These are phyloP conservation scores for Calonectria fujianensis DNA, from an alignment of 2,329 filamentous ascomycete species.

Conservation along the genomic window DNA sequence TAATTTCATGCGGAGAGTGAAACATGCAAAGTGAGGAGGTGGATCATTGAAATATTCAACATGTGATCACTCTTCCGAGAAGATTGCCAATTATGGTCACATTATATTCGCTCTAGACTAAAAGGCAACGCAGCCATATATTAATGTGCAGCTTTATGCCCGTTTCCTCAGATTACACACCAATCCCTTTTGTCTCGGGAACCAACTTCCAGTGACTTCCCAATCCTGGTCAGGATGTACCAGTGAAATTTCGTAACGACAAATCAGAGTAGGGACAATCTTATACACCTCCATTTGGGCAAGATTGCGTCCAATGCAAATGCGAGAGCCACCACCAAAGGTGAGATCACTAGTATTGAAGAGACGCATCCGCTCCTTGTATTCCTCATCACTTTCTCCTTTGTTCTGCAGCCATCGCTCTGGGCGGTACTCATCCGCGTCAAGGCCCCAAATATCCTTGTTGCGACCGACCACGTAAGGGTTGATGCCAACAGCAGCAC, in stretches of 20 bases:
- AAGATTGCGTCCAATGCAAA: conserved; percentile 60
- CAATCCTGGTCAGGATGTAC: conserved; percentile 48
- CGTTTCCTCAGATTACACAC: conserved; percentile 36
- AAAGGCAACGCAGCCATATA: background rate
- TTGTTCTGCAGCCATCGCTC: conserved; percentile 67
- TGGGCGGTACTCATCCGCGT: conserved; percentile 66
- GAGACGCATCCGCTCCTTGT: conserved; percentile 56
- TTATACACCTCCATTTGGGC: conserved; percentile 60
- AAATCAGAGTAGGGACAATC: conserved; percentile 66
- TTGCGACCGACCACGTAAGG: conserved; percentile 64
- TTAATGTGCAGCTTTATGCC: background rate
- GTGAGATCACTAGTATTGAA: conserved; percentile 61
- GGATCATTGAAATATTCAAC: too few species aligned
- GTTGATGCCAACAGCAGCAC: conserved; percentile 65
- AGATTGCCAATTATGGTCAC: too few species aligned
- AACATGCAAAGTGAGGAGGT: too few species aligned
- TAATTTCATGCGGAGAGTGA: too few species aligned
- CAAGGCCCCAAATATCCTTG: conserved; percentile 64
- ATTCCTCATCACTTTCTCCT: conserved; percentile 49
- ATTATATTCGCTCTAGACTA: too few species aligned
- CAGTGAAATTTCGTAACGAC: conserved; percentile 62
- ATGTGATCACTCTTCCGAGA: too few species aligned
- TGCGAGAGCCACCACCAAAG: conserved; percentile 59
- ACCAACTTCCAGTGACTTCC: conserved; percentile 39
- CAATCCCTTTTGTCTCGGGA: conserved; percentile 32